phyloP scores from a whole-genome alignment of 1,139 yeast genomes.

The Sugiyamaella grinbergsii region DNA sequence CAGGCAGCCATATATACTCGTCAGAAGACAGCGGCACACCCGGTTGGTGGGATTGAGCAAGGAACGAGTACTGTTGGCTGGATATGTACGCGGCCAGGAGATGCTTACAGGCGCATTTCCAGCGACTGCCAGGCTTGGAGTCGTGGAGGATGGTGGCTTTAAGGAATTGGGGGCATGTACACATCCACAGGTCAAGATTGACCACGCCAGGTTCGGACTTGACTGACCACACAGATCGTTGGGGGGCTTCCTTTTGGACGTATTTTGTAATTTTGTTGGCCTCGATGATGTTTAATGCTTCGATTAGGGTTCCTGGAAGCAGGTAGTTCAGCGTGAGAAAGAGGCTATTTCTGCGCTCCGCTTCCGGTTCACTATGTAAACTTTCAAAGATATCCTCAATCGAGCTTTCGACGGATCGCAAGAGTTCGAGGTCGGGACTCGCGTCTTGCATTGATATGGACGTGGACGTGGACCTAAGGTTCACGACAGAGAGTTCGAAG shows the following conservation, averaged over 20 bases:
- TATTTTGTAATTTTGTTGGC: slow-evolving; percentile 23
- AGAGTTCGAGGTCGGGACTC: background rate
- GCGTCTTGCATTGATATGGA: background rate
- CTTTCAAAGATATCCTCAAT: slow-evolving; percentile 6
- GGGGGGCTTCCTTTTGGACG: slow-evolving; percentile 4
- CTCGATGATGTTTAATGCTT: slow-evolving; percentile 33
- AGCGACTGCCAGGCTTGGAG: slow-evolving; percentile 20
- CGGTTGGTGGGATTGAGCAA: background rate
- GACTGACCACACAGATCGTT: slow-evolving; percentile 17
- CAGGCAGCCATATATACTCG: slow-evolving; percentile 11
- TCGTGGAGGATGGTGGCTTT: slow-evolving; percentile 6
- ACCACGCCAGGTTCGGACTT: slow-evolving; percentile 17
- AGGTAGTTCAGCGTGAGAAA: slow-evolving; percentile 32
- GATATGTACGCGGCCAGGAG: slow-evolving; percentile 30
- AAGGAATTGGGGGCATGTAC: slow-evolving; percentile 28
- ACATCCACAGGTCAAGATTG: slow-evolving; percentile 26
- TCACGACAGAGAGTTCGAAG: too few relatives aligned
- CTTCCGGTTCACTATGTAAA: slow-evolving; percentile 9
- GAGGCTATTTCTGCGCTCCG: slow-evolving; percentile 20
- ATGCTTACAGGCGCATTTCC: slow-evolving; percentile 29
- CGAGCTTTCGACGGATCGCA: background rate
- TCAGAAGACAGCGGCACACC: slow-evolving; percentile 1
- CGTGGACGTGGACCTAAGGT: too few relatives aligned
- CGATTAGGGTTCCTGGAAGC: slow-evolving; percentile 32
- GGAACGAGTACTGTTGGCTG: slow-evolving; percentile 20